Percentiles rank a stretch among this genome's conserved stretches.
Evolutionary conservation across 2,329 filamentous ascomycete genomes (phyloP).

Genomic region (Albophoma yamanashiensis): DNA sequence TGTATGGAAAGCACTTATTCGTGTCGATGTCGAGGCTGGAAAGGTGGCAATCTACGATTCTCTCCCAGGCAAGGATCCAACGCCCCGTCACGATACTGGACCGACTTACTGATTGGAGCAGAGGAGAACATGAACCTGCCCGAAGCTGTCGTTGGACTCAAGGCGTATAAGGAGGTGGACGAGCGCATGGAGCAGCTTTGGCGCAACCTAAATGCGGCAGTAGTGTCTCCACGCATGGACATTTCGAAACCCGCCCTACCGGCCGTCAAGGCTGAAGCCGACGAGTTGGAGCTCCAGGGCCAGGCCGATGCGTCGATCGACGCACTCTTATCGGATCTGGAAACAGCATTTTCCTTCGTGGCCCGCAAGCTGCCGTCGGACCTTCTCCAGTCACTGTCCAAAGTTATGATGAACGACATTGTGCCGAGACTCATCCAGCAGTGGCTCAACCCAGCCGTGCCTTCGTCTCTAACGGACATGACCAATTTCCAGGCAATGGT

Average conservation of each 20-base stretch:
- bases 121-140: slow-evolving; percentile 41
- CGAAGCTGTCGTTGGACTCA: slow-evolving; percentile 44
- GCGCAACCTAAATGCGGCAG: slow-evolving; percentile 49
- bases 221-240: slow-evolving; percentile 50
- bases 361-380: slow-evolving; percentile 40
- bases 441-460: slow-evolving; percentile 71
- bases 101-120: slow-evolving; percentile 13
- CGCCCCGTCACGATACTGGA: too few relatives aligned
- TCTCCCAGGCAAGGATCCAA: slow-evolving; percentile 32
- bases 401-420: slow-evolving; percentile 59
- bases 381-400: slow-evolving; percentile 50
- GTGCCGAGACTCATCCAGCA: slow-evolving; percentile 56
- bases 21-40: slow-evolving; percentile 44
- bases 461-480: slow-evolving; percentile 62
- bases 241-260: slow-evolving; percentile 20
- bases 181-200: slow-evolving; percentile 49
- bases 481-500: slow-evolving; percentile 60
- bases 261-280: slow-evolving; percentile 28
- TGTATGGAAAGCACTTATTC: slow-evolving; percentile 61
- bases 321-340: slow-evolving; percentile 43
- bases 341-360: slow-evolving; percentile 40
- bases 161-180: slow-evolving; percentile 51
- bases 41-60: slow-evolving; percentile 45
- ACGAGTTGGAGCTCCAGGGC: slow-evolving; percentile 31
- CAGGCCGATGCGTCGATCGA: slow-evolving; percentile 33